Evolutionary conservation across 2,329 filamentous ascomycete genomes (phyloP), one percentile per base, ranked within the genome.

Genomic region (Ophiocordyceps camponoti-saundersi): DNA sequence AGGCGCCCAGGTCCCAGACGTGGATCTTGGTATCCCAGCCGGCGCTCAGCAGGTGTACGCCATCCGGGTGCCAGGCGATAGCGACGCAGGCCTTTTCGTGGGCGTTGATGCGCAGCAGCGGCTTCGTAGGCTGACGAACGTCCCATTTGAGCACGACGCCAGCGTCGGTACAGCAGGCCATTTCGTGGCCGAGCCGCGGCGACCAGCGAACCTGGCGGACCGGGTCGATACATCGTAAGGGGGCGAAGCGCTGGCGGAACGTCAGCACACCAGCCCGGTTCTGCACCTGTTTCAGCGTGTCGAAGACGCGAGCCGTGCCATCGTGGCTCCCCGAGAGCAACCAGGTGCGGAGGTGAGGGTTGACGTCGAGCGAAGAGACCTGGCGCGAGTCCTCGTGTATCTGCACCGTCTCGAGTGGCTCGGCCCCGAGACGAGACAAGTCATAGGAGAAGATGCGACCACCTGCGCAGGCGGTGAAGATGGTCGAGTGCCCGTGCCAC

Each of bases 11-110:
- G 54, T 83, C 77, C 80, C 80, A 84, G 6, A 82, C 73, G 53
- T 79, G 69, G 39, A 79, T 73, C 46, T 72, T 73, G 49, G 70
- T 71, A 56, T 84, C 80, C 52, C 72, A 65, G 7, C 79, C 78
- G 5, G 72, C 77, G 51, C 77, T 82, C 44, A 79, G 69, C 12
- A 82, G 61, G 53, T 83, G 77, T n/a, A 72, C 68, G 15, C 79
- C 80, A 55, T 83, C 79, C 0, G 77, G 75, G 52, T 84, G 80
- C 80, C 80, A 84, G 3, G 75, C 71, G 42, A 82, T 74, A 0
- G 75, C 69, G 2, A 72, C 67, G 54, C 75, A 77, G 0, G 73
- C 66, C 51, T 73, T 77, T 48, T 79, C 73, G 54, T 82, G 78
- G 0, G 74, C 78, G 29, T 75, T 73, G 53, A 82, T 74, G 52